Evolutionary conservation across 129 eudicot species (phyloP).

Genomic region (Pittosporum tobira): DNA sequence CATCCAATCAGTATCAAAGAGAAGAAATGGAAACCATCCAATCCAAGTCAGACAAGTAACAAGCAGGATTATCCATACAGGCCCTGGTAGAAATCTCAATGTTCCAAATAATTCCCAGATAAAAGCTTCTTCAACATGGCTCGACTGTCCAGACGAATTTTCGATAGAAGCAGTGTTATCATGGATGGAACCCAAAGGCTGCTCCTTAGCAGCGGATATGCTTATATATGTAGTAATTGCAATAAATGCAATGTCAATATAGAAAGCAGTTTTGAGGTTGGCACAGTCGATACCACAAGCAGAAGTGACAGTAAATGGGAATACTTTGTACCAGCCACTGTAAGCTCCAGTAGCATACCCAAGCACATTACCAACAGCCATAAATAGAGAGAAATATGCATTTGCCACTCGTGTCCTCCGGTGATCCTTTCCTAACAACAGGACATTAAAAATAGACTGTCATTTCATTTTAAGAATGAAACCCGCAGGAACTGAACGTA

Average conservation of each 20-base stretch:
- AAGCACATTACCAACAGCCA: slow-evolving; percentile 91
- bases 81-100: slow-evolving; percentile 53
- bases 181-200: slow-evolving; percentile 29
- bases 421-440: slow-evolving; percentile 66
- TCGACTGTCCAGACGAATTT: slow-evolving; percentile 23
- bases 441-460: background rate
- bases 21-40: slow-evolving; percentile 96
- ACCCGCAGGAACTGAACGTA: too few species aligned
- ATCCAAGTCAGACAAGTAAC: slow-evolving; percentile 80
- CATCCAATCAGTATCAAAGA: slow-evolving; percentile 99
- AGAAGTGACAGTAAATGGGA: slow-evolving; percentile 66
- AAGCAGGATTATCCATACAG: slow-evolving; percentile 74
- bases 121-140: slow-evolving; percentile 79
- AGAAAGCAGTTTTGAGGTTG: slow-evolving; percentile 89
- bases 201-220: slow-evolving; percentile 68
- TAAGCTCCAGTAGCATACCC: slow-evolving; percentile 95
- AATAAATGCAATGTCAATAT: slow-evolving; percentile 62
- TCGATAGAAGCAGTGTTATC: slow-evolving; percentile 15
- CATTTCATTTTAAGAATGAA: too few species aligned
- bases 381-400: slow-evolving; percentile 85
- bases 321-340: slow-evolving; percentile 70
- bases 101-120: slow-evolving; percentile 96
- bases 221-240: slow-evolving; percentile 65
- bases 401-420: slow-evolving; percentile 97
- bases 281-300: slow-evolving; percentile 80